Conservation (phyloP, 495 filamentous ascomycete species). For the Penicillium lividum region DNA sequence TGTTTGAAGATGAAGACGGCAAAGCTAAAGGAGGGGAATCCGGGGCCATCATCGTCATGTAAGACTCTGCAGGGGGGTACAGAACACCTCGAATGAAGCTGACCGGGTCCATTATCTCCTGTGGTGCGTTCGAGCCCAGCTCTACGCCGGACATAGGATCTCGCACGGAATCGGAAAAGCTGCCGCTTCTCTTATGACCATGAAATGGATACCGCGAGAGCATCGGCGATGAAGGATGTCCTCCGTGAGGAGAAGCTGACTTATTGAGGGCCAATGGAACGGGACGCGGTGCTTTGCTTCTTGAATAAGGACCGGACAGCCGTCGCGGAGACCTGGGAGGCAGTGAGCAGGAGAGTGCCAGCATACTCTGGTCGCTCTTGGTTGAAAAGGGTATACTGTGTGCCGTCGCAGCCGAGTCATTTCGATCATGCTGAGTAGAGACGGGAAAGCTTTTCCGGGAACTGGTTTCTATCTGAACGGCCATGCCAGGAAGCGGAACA, state of each 20-base stretch:
- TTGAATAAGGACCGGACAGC: conserved; percentile 40
- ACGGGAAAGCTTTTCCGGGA: conserved; percentile 25
- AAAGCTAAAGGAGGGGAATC: conserved; percentile 54
- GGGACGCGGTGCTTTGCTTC: conserved; percentile 62
- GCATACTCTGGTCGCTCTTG: conserved; percentile 58
- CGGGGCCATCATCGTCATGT: conserved; percentile 70
- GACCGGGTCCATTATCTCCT: conserved; percentile 71
- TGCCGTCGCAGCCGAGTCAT: conserved; percentile 44
- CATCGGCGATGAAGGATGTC: conserved; percentile 33
- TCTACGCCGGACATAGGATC: conserved; percentile 57
- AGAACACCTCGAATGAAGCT: conserved; percentile 82
- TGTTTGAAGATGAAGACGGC: conserved; percentile 18
- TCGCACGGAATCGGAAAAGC: conserved; percentile 84
- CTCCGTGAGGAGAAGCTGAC: conserved; percentile 25
- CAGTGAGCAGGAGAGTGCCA: conserved; percentile 81
- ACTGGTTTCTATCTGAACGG: conserved; percentile 28
- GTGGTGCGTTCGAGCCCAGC: conserved; percentile 11
- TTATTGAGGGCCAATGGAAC: conserved; percentile 45
- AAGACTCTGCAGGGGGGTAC: conserved; percentile 72
- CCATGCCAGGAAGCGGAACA: conserved; percentile 4
- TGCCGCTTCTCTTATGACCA: conserved; percentile 69
- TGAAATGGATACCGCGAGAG: conserved; percentile 42
- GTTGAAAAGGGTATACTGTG: conserved; percentile 47
- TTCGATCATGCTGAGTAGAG: conserved; percentile 41
- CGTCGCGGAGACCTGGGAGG: conserved; percentile 62